Conservation (phyloP, 1,284 basidiomycete genomes). For the Pseudozyma thailandica region DNA sequence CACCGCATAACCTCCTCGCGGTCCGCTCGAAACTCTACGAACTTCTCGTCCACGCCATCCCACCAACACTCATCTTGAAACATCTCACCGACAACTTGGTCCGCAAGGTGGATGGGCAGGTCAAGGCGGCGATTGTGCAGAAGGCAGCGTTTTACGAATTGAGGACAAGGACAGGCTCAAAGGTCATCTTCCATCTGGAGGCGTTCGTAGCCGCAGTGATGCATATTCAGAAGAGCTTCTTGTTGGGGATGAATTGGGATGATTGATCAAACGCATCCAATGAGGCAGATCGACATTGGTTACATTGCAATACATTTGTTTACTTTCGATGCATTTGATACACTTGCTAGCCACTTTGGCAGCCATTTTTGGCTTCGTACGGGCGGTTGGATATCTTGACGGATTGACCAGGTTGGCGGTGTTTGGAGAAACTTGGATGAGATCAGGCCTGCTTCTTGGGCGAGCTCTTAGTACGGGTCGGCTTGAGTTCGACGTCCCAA, state of each 20-base stretch:
- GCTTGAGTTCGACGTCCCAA: constrained; percentile 39
- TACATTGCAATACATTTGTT: not conserved
- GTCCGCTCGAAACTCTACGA: constrained; percentile 94
- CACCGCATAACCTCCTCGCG: constrained; percentile 89
- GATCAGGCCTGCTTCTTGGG: constrained; percentile 19
- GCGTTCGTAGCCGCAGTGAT: constrained; percentile 67
- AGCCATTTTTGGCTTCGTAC: no score
- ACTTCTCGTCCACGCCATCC: constrained; percentile 95
- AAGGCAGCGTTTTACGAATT: constrained; percentile 82
- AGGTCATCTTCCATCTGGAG: constrained; percentile 67
- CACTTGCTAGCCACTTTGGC: no score
- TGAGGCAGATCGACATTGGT: no score
- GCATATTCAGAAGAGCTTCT: constrained; percentile 63
- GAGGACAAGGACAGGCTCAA: constrained; percentile 58
- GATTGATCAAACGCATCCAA: constrained; percentile 13
- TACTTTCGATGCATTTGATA: no score
- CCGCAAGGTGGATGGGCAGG: constrained; percentile 79
- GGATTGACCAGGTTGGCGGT: not conserved
- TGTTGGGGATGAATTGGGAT: constrained; percentile 54
- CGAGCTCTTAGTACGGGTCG: constrained; percentile 14
- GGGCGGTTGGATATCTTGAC: not conserved
- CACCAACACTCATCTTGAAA: constrained; percentile 75
- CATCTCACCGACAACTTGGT: constrained; percentile 79
- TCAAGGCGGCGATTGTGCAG: constrained; percentile 57
- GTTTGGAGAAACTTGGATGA: not conserved